A percentile compares a stretch with the other conserved stretches of the same genome.
Conservation (phyloP, 805 yeast species). For the Metschnikowia peoriensis region DNA sequence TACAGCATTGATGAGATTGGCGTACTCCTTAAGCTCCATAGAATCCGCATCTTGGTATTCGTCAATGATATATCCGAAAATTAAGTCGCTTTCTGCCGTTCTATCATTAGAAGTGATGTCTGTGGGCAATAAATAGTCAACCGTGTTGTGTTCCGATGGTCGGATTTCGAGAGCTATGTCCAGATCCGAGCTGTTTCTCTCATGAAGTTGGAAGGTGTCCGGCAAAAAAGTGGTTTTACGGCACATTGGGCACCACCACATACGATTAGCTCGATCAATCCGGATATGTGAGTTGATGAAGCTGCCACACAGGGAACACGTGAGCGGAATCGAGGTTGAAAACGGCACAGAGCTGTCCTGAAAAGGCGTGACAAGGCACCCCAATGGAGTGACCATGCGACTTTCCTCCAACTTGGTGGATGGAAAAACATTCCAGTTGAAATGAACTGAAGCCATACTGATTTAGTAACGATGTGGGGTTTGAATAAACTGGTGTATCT, state of each 20-base stretch:
- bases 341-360: slow-evolving; percentile 1
- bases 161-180: slow-evolving; percentile 31
- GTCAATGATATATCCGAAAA: slow-evolving; percentile 29
- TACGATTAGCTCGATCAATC: slow-evolving; percentile 27
- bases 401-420: slow-evolving; percentile 36
- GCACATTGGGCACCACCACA: slow-evolving; percentile 44
- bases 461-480: too few species aligned
- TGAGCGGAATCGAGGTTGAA: slow-evolving; percentile 16
- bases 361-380: slow-evolving; percentile 36
- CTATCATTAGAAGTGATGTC: slow-evolving; percentile 21
- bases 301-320: slow-evolving; percentile 28
- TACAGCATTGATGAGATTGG: slow-evolving; percentile 15
- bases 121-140: slow-evolving; percentile 32
- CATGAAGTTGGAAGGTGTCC: slow-evolving; percentile 14
- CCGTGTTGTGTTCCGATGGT: slow-evolving; percentile 22
- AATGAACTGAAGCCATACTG: slow-evolving; percentile 41
- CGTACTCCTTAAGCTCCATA: slow-evolving; percentile 10
- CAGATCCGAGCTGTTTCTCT: slow-evolving; percentile 16
- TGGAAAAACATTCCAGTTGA: slow-evolving; percentile 66
- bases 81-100: slow-evolving; percentile 6
- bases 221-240: slow-evolving; percentile 25
- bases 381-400: slow-evolving; percentile 33
- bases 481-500: too few species aligned
- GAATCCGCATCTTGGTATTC: slow-evolving; percentile 29
- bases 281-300: slow-evolving; percentile 29